A percentile compares a stretch with the other conserved stretches of the same genome.
Evolutionary conservation across 169 alveolate genomes (phyloP).

Genomic region (Plasmodium berghei): DNA sequence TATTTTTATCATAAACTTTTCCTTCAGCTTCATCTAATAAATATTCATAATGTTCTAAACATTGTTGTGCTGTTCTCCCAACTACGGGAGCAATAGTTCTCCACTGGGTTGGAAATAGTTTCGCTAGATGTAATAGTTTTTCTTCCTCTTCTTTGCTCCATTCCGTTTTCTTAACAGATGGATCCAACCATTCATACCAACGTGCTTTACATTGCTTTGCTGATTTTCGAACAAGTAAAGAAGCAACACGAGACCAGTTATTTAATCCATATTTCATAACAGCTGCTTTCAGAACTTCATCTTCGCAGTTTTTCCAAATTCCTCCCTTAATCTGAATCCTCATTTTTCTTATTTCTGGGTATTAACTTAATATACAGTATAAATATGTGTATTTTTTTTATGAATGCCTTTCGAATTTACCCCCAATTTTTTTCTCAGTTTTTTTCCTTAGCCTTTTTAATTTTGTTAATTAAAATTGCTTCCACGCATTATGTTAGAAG

Average conservation of each 20-base stretch:
- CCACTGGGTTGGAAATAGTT: conserved; percentile 99
- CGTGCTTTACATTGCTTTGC: conserved; percentile 99
- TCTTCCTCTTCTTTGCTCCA: conserved; percentile 99
- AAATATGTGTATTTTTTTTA: too few species aligned
- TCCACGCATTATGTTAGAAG: too few species aligned
- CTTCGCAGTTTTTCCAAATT: conserved; percentile 99
- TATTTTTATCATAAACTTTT: conserved; percentile 84
- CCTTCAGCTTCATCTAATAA: conserved; percentile 99
- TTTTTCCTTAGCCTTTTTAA: too few species aligned
- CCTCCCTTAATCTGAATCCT: conserved; percentile 98
- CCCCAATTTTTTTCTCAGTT: too few species aligned
- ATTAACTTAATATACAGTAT: too few species aligned
- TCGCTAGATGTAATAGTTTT: conserved; percentile 98
- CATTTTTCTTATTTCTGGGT: conserved; percentile 85
- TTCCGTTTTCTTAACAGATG: conserved; percentile 98
- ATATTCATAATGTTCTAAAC: conserved; percentile 98
- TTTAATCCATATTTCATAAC: conserved; percentile 99
- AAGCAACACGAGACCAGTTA: conserved; percentile 99
- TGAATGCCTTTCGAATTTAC: too few species aligned
- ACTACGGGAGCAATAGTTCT: conserved; percentile 99
- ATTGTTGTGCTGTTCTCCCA: conserved; percentile 99
- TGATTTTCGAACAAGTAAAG: conserved; percentile 97
- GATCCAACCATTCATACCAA: conserved; percentile 99
- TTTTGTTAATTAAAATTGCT: too few species aligned
- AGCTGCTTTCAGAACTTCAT: conserved; percentile 99